Evolutionary conservation across 2,329 filamentous ascomycete species (phyloP).

Genomic region (Fusarium sambucinum): DNA sequence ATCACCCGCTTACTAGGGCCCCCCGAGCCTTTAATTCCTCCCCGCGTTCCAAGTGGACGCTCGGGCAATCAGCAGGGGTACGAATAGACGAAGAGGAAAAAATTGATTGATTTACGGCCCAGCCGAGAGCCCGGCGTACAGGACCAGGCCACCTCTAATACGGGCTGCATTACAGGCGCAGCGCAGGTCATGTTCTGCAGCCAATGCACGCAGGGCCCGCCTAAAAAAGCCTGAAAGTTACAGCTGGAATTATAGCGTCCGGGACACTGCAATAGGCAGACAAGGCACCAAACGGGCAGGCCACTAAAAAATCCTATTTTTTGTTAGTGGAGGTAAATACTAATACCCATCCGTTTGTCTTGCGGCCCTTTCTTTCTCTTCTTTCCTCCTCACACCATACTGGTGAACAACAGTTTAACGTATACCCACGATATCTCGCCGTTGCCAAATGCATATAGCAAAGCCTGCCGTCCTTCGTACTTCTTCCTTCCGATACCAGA

Average conservation of each 20-base stretch:
- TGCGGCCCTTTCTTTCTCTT: slow-evolving; percentile 25
- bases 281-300: slow-evolving; percentile 5
- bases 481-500: slow-evolving; percentile 68
- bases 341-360: slow-evolving; percentile 34
- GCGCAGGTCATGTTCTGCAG: slow-evolving; percentile 19
- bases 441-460: slow-evolving; percentile 68
- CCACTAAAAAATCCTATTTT: slow-evolving; percentile 40
- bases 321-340: slow-evolving; percentile 30
- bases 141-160: slow-evolving; percentile 4
- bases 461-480: slow-evolving; percentile 58
- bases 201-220: slow-evolving; percentile 25
- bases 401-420: slow-evolving; percentile 45
- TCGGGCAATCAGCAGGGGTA: slow-evolving; percentile 17
- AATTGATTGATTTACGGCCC: slow-evolving; percentile 15
- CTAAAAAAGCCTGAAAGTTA: slow-evolving; percentile 37
- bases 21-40: slow-evolving; percentile 38
- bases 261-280: slow-evolving; percentile 27
- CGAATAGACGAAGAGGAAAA: slow-evolving; percentile 7
- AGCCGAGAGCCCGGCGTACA: slow-evolving; percentile 10
- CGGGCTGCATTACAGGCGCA: slow-evolving; percentile 17
- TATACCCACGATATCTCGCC: slow-evolving; percentile 34
- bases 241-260: slow-evolving; percentile 24
- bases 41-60: slow-evolving; percentile 42
- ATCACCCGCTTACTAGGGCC: slow-evolving; percentile 22
- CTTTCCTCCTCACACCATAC: slow-evolving; percentile 45